A percentile compares a stretch with the other conserved stretches of the same genome.
Conservation (phyloP, 1,139 yeast species). For the Geotrichum carabidarum region DNA sequence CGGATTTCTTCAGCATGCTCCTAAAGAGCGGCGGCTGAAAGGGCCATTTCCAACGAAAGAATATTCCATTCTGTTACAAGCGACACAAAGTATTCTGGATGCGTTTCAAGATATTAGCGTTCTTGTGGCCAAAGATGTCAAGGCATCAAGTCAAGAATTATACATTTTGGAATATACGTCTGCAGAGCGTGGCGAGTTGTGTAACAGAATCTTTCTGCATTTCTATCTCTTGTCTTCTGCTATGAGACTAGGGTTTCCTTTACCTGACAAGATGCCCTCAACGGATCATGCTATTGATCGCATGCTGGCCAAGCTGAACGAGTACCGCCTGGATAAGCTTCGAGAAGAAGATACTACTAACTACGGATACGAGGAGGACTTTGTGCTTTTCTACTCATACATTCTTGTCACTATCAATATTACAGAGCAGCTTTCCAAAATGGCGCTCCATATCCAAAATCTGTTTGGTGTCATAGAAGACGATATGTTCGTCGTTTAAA, state of each 20-base stretch:
- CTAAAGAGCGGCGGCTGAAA: slow-evolving; percentile 67
- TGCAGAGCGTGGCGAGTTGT: slow-evolving; percentile 60
- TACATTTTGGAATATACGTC: slow-evolving; percentile 53
- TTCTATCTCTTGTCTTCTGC: slow-evolving; percentile 79
- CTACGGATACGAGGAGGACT: slow-evolving; percentile 51
- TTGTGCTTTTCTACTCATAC: slow-evolving; percentile 69
- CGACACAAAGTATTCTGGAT: slow-evolving; percentile 65
- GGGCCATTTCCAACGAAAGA: slow-evolving; percentile 60
- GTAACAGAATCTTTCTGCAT: slow-evolving; percentile 63
- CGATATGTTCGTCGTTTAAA: slow-evolving; percentile 40
- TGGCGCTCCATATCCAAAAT: slow-evolving; percentile 51
- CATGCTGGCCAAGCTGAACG: slow-evolving; percentile 53
- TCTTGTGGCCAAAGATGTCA: slow-evolving; percentile 59
- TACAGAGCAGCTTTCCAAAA: slow-evolving; percentile 56
- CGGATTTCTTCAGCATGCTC: slow-evolving; percentile 61
- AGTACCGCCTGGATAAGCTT: slow-evolving; percentile 26
- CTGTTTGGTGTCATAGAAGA: slow-evolving; percentile 61
- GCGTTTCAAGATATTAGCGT: slow-evolving; percentile 68
- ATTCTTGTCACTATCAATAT: slow-evolving; percentile 66
- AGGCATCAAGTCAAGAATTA: slow-evolving; percentile 49
- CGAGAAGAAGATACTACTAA: neutral
- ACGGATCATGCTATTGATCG: slow-evolving; percentile 72
- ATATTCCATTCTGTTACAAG: slow-evolving; percentile 48
- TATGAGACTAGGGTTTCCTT: slow-evolving; percentile 66
- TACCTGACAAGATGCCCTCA: slow-evolving; percentile 73